Evolutionary conservation across 148 eudicot species (phyloP), one percentile per base, ranked within the genome.

Genomic region (Linanthus parryae): DNA sequence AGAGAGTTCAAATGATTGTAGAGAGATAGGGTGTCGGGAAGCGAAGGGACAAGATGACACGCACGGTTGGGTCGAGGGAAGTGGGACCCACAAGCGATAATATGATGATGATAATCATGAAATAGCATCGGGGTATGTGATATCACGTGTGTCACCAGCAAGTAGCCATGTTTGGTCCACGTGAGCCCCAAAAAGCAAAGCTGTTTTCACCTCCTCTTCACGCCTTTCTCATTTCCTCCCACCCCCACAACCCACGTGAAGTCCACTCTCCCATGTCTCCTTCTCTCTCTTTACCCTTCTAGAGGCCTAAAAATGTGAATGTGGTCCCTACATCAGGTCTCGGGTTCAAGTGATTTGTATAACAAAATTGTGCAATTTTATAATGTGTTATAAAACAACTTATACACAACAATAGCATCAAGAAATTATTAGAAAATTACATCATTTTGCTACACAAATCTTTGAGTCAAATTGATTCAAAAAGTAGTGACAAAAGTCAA

Each of bases 1-100:
- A 26, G 36, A 23, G 17, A 56, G 58, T 56, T 49, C 67, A 68
- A 68, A 68, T 68, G 73, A 62, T 68, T 68, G 68, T 56, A 19
- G 56, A 26, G 58, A 42, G 56, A 23, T 58, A 14, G 46, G 7
- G 25, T 69, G 73, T 57, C 73, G 64, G 73, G 59, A 0, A 11
- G 57, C 3, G 25, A 24, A 38, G 44, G 49, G 60, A 69, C 73
- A 69, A 44, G 44, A 57, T 18, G 64, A 63, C 59, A 69, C 64
- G 55, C 64, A 66, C 64, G 71, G 52, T 50, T 49, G 36, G 56
- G 3, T 4, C 42, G 53, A 11, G 31, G 28, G 28, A 11, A 23
- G 19, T 8, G 48, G 49, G 53, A 40, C 34, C 35, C 64, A 39
- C 58, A 5, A 31, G 35, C 7, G 35, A 31, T 31, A 31, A 31